A percentile compares a stretch with the other conserved stretches of the same genome.
Conservation (phyloP, 441 rosid genomes). For the Adansonia grandidieri region DNA sequence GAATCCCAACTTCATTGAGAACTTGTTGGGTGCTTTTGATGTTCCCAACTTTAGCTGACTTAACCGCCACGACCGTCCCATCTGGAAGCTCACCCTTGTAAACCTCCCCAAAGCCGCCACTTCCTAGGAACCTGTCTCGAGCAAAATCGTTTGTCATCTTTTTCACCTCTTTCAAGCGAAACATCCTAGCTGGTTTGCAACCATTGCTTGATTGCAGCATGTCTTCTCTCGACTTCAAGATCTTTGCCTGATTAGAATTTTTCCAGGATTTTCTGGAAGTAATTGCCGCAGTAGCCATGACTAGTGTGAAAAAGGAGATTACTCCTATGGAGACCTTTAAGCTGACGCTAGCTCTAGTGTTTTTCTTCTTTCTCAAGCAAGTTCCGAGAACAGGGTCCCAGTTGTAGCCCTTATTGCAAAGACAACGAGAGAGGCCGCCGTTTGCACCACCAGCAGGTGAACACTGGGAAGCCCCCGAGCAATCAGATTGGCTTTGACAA, state of each 20-base stretch:
- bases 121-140: conserved; percentile 59
- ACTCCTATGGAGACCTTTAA: conserved; percentile 43
- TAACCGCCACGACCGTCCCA: conserved; percentile 69
- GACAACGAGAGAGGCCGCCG: conserved; percentile 45
- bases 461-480: conserved; percentile 53
- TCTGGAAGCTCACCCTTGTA: conserved; percentile 68
- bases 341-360: conserved; percentile 22
- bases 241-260: conserved; percentile 35
- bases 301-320: conserved; percentile 35
- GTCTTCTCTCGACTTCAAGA: conserved; percentile 52
- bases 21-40: conserved; percentile 68
- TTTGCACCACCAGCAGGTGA: conserved; percentile 25
- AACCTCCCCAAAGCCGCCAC: conserved; percentile 80
- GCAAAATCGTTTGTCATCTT: conserved; percentile 72
- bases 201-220: conserved; percentile 46
- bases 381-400: conserved; percentile 47
- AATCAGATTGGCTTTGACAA: conserved; percentile 50
- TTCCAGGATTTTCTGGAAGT: conserved; percentile 25
- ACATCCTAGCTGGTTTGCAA: conserved; percentile 55
- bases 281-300: conserved; percentile 19
- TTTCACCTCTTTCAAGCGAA: conserved; percentile 59
- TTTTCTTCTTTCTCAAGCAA: conserved; percentile 43
- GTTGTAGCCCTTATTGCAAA: conserved; percentile 47
- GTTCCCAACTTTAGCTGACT: conserved; percentile 70
- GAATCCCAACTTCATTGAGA: conserved; percentile 78